Percentiles rank a stretch among this genome's conserved stretches.
phyloP scores from a whole-genome alignment of 2,329 filamentous ascomycete genomes.

The Colletotrichum paranaense region DNA sequence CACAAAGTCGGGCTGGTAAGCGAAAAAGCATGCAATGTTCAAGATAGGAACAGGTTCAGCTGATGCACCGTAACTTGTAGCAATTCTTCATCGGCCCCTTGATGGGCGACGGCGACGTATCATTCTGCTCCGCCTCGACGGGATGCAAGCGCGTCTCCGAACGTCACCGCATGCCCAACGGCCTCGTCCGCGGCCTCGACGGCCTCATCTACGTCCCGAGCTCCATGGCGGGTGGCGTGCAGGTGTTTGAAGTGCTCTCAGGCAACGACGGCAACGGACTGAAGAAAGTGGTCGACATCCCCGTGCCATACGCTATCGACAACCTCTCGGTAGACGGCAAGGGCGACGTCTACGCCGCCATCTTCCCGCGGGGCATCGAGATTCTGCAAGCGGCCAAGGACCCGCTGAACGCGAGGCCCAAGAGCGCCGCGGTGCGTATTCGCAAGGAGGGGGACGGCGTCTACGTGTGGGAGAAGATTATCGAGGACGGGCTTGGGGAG shows the following conservation, averaged over 20 bases:
- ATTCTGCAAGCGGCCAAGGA: conserved; percentile 35
- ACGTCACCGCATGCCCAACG: conserved; percentile 46
- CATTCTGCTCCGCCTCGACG: conserved; percentile 39
- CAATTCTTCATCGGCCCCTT: conserved; percentile 37
- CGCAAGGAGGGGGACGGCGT: conserved; percentile 28
- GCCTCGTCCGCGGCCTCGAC: conserved; percentile 40
- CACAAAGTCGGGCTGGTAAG: conserved; percentile 38
- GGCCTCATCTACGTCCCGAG: conserved; percentile 46
- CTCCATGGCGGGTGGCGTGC: conserved; percentile 38
- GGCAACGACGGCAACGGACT: conserved; percentile 28
- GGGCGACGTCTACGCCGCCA: conserved; percentile 42
- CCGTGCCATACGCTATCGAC: conserved; percentile 40
- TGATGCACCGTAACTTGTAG: conserved; percentile 13
- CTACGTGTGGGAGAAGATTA: conserved; percentile 40
- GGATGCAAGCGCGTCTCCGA: conserved; percentile 39
- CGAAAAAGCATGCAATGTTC: too few relatives aligned
- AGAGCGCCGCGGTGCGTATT: conserved; percentile 40
- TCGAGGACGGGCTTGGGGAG: conserved; percentile 42
- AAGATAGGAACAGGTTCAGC: background rate
- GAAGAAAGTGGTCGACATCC: conserved; percentile 35
- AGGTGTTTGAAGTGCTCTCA: conserved; percentile 29
- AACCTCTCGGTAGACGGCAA: conserved; percentile 41
- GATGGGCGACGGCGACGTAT: conserved; percentile 42
- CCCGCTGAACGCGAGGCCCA: conserved; percentile 33
- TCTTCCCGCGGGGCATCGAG: conserved; percentile 37